Conservation (phyloP, 371 early-diverging fungal species). For the Lichtheimia hyalospora region DNA sequence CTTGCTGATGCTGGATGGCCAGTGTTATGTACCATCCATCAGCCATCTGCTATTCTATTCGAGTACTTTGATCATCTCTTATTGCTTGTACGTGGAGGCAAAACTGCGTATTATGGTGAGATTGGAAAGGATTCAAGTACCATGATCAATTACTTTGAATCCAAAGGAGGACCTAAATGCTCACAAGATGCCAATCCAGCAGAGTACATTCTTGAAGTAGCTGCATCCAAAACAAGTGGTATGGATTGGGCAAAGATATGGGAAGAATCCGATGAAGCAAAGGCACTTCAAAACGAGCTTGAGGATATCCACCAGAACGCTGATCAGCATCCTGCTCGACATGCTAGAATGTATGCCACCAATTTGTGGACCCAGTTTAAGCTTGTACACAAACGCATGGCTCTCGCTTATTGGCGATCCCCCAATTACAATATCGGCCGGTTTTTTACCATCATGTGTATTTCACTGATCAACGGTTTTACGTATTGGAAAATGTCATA, state of each 20-base stretch:
- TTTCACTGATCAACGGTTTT: conserved; percentile 50
- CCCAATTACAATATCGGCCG: conserved; percentile 63
- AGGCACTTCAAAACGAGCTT: conserved; percentile 20
- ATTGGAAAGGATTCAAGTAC: conserved; percentile 54
- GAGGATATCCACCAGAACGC: conserved; percentile 21
- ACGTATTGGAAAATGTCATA: conserved; percentile 58
- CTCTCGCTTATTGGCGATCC: conserved; percentile 56
- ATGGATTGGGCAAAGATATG: conserved; percentile 58
- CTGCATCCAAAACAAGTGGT: not conserved
- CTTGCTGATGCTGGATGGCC: conserved; percentile 62
- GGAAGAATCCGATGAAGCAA: conserved; percentile 36
- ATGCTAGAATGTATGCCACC: conserved; percentile 30
- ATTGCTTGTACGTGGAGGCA: conserved; percentile 68
- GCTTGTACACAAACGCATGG: conserved; percentile 53
- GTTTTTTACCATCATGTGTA: conserved; percentile 36
- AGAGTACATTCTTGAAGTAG: conserved; percentile 64
- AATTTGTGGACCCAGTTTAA: conserved; percentile 31
- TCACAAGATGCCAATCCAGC: conserved; percentile 63
- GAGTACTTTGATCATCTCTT: conserved; percentile 67
- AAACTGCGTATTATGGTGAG: conserved; percentile 63
- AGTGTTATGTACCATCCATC: conserved; percentile 67
- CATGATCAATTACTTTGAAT: conserved; percentile 62
- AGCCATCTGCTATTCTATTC: conserved; percentile 65
- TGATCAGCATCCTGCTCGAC: conserved; percentile 17
- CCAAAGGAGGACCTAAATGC: conserved; percentile 57